Evolutionary conservation across 306 rosid species (phyloP).

Genomic region (Luffa acutangula): DNA sequence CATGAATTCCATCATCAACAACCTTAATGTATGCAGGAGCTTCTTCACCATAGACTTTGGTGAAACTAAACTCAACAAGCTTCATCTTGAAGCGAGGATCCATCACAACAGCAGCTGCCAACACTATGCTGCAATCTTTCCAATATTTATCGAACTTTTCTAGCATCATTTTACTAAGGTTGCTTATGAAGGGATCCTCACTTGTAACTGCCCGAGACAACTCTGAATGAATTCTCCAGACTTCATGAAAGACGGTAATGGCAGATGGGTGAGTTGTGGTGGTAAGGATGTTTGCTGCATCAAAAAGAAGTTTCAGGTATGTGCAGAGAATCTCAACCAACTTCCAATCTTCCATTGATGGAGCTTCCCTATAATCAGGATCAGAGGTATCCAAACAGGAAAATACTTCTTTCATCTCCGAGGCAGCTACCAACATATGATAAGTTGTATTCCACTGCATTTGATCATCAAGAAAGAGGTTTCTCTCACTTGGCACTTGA

Average conservation of each 20-base stretch:
- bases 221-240: constrained; percentile 84
- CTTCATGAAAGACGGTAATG: constrained; percentile 72
- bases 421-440: constrained; percentile 78
- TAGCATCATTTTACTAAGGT: constrained; percentile 45
- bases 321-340: constrained; percentile 61
- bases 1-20: constrained; percentile 84
- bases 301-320: constrained; percentile 60
- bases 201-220: constrained; percentile 35
- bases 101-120: constrained; percentile 86
- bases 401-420: constrained; percentile 75
- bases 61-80: constrained; percentile 92
- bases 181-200: constrained; percentile 54
- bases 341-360: constrained; percentile 79
- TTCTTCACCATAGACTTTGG: constrained; percentile 65
- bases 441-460: constrained; percentile 80
- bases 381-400: constrained; percentile 75
- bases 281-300: constrained; percentile 63
- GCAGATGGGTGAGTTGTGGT: constrained; percentile 52
- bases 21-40: constrained; percentile 53
- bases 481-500: constrained; percentile 80
- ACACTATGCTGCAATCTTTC: constrained; percentile 66
- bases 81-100: constrained; percentile 97
- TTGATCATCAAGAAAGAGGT: constrained; percentile 65
- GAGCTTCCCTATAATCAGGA: constrained; percentile 72
- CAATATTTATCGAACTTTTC: constrained; percentile 67